Percentiles rank a stretch among this genome's conserved stretches.
These are phyloP conservation scores for Exsudoporus frostii DNA, from an alignment of 768 basidiomycete species.

Conservation along the genomic window DNA sequence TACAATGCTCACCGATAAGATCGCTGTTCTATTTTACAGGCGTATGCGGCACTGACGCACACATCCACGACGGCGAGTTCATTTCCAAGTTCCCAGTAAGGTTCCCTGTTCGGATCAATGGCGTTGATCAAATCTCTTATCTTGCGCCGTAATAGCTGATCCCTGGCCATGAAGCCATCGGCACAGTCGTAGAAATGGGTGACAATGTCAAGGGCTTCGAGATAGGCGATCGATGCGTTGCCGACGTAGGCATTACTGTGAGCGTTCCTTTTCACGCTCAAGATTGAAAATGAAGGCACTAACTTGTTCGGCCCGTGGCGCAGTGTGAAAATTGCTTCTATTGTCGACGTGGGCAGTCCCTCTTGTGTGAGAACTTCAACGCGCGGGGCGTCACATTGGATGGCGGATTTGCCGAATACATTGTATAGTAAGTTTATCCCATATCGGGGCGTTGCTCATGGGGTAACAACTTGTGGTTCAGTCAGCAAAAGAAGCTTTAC, in stretches of 20 bases:
- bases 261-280: conserved; percentile 23
- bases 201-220: conserved; percentile 76
- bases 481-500: conserved; percentile 74
- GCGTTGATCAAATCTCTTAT: conserved; percentile 19
- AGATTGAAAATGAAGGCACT: not conserved
- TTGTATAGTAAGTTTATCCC: conserved; percentile 60
- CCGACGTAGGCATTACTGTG: conserved; percentile 73
- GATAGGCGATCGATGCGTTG: conserved; percentile 79
- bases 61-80: conserved; percentile 64
- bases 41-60: conserved; percentile 61
- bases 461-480: conserved; percentile 18
- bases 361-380: conserved; percentile 83
- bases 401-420: conserved; percentile 89
- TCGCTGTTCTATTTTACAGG: conserved; percentile 30
- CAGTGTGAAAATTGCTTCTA: conserved; percentile 86
- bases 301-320: not conserved
- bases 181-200: conserved; percentile 68
- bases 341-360: conserved; percentile 78
- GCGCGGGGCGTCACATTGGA: conserved; percentile 76
- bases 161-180: conserved; percentile 75
- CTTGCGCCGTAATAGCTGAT: conserved; percentile 46
- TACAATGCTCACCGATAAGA: not conserved
- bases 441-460: not conserved
- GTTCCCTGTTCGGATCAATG: conserved; percentile 13
- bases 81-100: conserved; percentile 56